Evolutionary conservation across 306 rosid species (phyloP).

Genomic region (Sophora flavescens): DNA sequence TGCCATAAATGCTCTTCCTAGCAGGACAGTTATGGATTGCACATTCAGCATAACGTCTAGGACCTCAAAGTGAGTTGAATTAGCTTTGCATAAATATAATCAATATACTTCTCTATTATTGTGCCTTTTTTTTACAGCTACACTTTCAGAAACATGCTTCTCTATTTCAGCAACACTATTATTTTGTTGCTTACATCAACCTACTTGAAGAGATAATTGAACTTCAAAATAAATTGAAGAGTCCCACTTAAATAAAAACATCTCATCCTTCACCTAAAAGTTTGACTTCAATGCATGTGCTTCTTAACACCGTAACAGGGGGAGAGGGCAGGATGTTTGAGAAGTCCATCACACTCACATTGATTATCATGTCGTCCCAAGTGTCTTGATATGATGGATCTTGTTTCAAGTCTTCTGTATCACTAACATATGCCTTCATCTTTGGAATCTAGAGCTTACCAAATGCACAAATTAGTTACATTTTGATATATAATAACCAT

Average conservation of each 20-base stretch:
- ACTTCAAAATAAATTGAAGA: conserved; percentile 23
- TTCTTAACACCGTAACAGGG: not conserved
- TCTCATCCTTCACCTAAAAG: conserved; percentile 20
- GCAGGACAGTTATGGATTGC: conserved; percentile 37
- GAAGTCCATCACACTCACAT: conserved; percentile 65
- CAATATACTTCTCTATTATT: conserved; percentile 22
- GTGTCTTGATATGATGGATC: conserved; percentile 92
- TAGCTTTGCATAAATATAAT: conserved; percentile 27
- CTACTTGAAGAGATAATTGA: conserved; percentile 26
- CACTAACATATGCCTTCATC: conserved; percentile 98
- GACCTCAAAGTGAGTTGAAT: conserved; percentile 11
- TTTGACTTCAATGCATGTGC: conserved; percentile 26
- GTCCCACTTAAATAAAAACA: conserved; percentile 15
- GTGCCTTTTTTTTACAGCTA: not conserved
- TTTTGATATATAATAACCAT: conserved; percentile 41
- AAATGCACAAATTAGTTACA: conserved; percentile 68
- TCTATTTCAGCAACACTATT: conserved; percentile 14
- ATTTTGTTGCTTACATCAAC: conserved; percentile 10
- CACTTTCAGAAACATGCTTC: conserved; percentile 33
- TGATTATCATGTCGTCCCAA: conserved; percentile 97
- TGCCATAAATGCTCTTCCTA: conserved; percentile 31
- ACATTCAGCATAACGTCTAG: conserved; percentile 24
- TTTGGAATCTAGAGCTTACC: conserved; percentile 99
- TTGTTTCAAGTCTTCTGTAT: conserved; percentile 92
- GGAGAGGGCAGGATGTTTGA: conserved; percentile 22